Percentiles rank a stretch among this genome's conserved stretches.
Evolutionary conservation across 2,329 filamentous ascomycete genomes (phyloP).

Genomic region (Cercospora sojina): DNA sequence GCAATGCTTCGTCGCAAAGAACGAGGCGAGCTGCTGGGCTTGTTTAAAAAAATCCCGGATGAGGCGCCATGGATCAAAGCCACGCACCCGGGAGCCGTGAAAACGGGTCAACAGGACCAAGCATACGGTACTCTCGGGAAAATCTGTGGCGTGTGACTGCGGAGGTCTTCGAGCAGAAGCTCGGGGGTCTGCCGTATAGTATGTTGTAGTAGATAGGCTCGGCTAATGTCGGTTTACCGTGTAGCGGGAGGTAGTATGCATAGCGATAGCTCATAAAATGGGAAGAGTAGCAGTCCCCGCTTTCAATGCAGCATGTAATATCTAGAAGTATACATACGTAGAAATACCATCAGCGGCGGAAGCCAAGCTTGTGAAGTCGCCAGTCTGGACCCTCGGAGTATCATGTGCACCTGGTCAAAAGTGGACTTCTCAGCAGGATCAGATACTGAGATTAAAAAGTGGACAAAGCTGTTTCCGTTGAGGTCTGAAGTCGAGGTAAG

Average conservation of each 20-base stretch:
- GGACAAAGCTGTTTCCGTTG: neutral
- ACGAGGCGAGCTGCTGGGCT: slow-evolving; percentile 41
- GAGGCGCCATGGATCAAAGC: slow-evolving; percentile 49
- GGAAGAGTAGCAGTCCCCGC: neutral
- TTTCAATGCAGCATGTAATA: neutral
- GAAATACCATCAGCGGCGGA: neutral
- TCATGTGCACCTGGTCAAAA: neutral
- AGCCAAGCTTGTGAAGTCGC: neutral
- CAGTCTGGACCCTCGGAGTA: neutral
- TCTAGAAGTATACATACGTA: neutral
- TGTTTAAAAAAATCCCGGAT: slow-evolving; percentile 28
- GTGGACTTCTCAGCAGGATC: neutral
- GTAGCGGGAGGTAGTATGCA: neutral
- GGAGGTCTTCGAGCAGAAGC: slow-evolving; percentile 45
- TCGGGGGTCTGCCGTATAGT: slow-evolving; percentile 31
- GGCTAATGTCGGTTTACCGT: neutral
- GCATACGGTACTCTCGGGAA: slow-evolving; percentile 51
- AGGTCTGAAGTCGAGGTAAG: slow-evolving; percentile 7
- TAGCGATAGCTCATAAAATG: neutral
- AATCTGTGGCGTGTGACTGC: slow-evolving; percentile 49
- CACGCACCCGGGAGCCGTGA: slow-evolving; percentile 51
- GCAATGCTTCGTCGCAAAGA: slow-evolving; percentile 44
- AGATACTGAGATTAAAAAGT: neutral
- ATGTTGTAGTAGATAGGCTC: too few relatives aligned
- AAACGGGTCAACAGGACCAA: slow-evolving; percentile 51